phyloP scores from a whole-genome alignment of 768 basidiomycete species.

The Trametes cinnabarina region DNA sequence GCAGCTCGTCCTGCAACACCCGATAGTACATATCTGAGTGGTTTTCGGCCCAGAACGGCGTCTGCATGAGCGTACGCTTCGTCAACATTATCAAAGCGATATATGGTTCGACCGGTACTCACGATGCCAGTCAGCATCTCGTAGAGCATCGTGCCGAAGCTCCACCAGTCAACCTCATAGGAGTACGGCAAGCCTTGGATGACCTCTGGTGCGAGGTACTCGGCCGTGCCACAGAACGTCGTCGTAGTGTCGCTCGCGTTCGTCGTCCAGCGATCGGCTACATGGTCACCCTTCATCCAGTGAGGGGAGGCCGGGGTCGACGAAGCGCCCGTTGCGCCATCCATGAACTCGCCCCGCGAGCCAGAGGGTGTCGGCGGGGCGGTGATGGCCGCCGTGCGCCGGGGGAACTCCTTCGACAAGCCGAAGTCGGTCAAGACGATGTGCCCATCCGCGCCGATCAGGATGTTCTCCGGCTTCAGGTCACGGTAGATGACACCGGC shows the following conservation, averaged over 20 bases:
- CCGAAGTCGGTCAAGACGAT: constrained; percentile 98
- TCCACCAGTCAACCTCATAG: constrained; percentile 98
- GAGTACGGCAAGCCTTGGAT: constrained; percentile 88
- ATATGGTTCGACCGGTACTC: too few relatives aligned
- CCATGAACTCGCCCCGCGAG: constrained; percentile 51
- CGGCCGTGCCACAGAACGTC: constrained; percentile 95
- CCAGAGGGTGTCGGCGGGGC: constrained; percentile 60
- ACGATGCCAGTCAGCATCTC: constrained; percentile 97
- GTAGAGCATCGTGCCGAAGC: constrained; percentile 94
- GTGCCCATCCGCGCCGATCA: constrained; percentile 92
- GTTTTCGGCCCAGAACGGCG: constrained; percentile 90
- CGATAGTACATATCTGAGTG: constrained; percentile 94
- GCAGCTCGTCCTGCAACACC: constrained; percentile 85
- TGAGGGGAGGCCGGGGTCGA: constrained; percentile 47
- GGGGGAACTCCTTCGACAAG: constrained; percentile 86
- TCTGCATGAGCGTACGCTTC: too few relatives aligned
- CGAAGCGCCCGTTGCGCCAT: constrained; percentile 22
- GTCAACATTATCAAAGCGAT: too few relatives aligned
- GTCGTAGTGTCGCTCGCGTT: constrained; percentile 63
- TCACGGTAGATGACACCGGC: constrained; percentile 97
- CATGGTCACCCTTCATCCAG: constrained; percentile 72
- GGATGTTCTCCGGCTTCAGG: constrained; percentile 94
- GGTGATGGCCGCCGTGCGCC: constrained; percentile 43
- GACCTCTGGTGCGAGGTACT: constrained; percentile 96
- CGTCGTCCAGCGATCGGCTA: constrained; percentile 62